Conservation (phyloP, 305 asterid species). For the Fraxinus baroniana region DNA sequence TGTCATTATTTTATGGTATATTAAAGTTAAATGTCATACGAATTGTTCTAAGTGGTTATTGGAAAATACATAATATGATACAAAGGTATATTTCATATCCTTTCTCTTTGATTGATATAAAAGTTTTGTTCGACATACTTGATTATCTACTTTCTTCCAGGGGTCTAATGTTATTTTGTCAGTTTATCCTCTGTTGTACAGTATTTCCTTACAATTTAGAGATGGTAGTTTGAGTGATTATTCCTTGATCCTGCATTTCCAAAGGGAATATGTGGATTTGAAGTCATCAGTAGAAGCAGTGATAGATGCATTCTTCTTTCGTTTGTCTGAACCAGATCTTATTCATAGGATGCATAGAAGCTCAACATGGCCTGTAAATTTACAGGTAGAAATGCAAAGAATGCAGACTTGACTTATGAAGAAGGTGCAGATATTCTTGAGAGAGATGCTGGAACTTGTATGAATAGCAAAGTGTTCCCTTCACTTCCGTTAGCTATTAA, state of each 20-base stretch:
- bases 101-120: neutral
- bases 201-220: neutral
- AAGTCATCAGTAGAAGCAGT: neutral
- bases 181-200: neutral
- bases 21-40: neutral
- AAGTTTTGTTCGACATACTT: neutral
- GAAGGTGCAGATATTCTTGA: constrained; percentile 43
- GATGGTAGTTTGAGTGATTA: constrained; percentile 8
- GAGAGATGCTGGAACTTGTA: constrained; percentile 46
- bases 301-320: neutral
- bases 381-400: constrained; percentile 63
- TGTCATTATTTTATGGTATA: neutral
- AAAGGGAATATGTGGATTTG: neutral
- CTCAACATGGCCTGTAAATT: constrained; percentile 9
- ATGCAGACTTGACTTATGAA: constrained; percentile 43
- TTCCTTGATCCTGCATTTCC: constrained; percentile 8
- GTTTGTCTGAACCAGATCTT: neutral
- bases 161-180: neutral
- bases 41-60: neutral
- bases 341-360: neutral
- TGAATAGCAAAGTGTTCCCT: constrained; percentile 70
- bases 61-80: neutral
- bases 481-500: constrained; percentile 83
- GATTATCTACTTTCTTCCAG: neutral
- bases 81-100: neutral